phyloP scores from a whole-genome alignment of 2,329 filamentous ascomycete species.

The Xylaria sp. region DNA sequence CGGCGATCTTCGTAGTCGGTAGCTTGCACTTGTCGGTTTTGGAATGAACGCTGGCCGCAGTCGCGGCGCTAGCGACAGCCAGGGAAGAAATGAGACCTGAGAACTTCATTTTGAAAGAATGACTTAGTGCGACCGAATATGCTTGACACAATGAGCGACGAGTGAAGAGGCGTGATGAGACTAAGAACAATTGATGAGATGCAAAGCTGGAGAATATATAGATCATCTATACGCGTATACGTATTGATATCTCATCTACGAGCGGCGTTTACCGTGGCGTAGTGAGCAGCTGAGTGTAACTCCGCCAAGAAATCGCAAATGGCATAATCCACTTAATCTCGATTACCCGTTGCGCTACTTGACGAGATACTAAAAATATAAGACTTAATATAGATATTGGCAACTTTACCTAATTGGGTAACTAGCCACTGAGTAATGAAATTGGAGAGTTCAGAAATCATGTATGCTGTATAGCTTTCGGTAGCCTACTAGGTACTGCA shows the following conservation, averaged over 20 bases:
- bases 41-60: not conserved
- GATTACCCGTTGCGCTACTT: not conserved
- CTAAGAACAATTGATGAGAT: not conserved
- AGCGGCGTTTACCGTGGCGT: not conserved
- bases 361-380: not conserved
- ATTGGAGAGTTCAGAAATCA: not conserved
- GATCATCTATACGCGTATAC: not conserved
- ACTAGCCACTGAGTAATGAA: not conserved
- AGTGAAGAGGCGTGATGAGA: slow-evolving; percentile 20
- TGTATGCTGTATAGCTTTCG: not conserved
- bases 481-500: not conserved
- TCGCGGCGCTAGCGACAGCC: slow-evolving; percentile 14
- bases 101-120: slow-evolving; percentile 34
- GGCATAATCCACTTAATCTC: not conserved
- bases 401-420: not conserved
- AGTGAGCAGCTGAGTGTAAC: not conserved
- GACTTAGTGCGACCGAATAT: not conserved
- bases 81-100: slow-evolving; percentile 22
- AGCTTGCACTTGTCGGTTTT: not conserved
- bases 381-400: not conserved
- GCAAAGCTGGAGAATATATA: not conserved
- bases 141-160: not conserved
- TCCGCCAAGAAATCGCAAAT: not conserved
- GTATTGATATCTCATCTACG: not conserved
- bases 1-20: slow-evolving; percentile 35